Base-by-base conservation (phyloP, 1,139 yeast genomes). In the Insectozyma bohioensis region DNA sequence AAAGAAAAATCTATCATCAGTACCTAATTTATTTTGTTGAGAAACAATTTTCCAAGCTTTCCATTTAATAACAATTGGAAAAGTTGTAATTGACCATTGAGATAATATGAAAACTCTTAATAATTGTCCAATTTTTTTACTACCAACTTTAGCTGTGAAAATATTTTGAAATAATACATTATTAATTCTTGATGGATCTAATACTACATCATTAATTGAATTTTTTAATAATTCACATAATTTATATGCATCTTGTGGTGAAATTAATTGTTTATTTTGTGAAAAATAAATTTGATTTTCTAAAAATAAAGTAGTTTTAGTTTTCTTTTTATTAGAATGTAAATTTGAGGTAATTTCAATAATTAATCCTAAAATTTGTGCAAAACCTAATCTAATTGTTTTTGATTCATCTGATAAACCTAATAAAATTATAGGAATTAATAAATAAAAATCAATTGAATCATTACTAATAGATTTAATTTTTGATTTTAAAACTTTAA, bases 231-330 rank as follows among this genome's bases (percentile, higher is more conserved):
- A 54, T 2, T 61, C 56, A 16, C 78, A 44, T 51, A 88, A 60
- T 8, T 49, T 46, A 24, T 64, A 58, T 4, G 80, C 78, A 51
- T 86, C 95, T 34, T 76, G 74, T 30, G 88, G 83, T 22, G 83
- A 65, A 22, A 87, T 65, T 48, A 68, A 15, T 48, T 59, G 41
- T 56, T 62, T 33, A 58, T 72, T 39, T 54, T 67, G 61, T 1
- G 59, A 51, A 9, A 80, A 56, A 43, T 68, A 70, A 30, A 70
- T 61, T 39, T 59, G 58, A n/a, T 57, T 56, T 43, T 70, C 75
- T 58, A 67, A 48, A 40, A 57, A 65, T 24, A 67, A 54, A 1
- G 38, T 31, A 3, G 51, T 35, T 30, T 56, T 56, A 14, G 35
- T 46, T 40, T 56, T 54, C 29, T 49, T 51, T 41, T 51, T 51